phyloP scores from a whole-genome alignment of 331 rosid species.

The Prunus yedoensis region DNA sequence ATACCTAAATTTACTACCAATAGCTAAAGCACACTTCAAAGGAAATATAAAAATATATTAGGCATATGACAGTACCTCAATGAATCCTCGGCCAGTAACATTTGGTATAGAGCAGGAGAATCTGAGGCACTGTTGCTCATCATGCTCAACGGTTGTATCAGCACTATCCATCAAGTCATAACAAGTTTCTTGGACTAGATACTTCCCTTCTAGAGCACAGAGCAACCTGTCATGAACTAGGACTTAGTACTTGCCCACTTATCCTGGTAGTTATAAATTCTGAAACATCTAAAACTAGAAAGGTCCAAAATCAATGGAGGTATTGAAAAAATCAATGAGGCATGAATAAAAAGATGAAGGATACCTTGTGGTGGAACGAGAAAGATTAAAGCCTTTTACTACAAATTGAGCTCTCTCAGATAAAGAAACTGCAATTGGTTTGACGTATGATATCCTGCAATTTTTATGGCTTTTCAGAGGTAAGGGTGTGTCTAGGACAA shows the following conservation, averaged over 20 bases:
- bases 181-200: slow-evolving; percentile 60
- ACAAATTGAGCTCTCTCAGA: slow-evolving; percentile 51
- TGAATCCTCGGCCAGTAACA: slow-evolving; percentile 73
- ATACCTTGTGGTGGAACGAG: slow-evolving; percentile 62
- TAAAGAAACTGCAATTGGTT: slow-evolving; percentile 79
- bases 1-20: background rate
- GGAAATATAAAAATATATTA: background rate
- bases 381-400: slow-evolving; percentile 73
- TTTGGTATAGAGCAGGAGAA: slow-evolving; percentile 65
- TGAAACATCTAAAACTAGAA: background rate
- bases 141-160: slow-evolving; percentile 39
- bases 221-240: slow-evolving; percentile 56
- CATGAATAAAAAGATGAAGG: background rate
- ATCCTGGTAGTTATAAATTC: background rate
- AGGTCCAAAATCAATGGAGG: background rate
- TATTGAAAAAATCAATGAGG: background rate
- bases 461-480: slow-evolving; percentile 45
- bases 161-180: slow-evolving; percentile 51
- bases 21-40: slow-evolving; percentile 4
- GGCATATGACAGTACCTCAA: slow-evolving; percentile 52
- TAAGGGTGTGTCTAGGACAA: slow-evolving; percentile 72
- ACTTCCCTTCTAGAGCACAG: slow-evolving; percentile 85
- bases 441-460: slow-evolving; percentile 61
- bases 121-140: slow-evolving; percentile 55
- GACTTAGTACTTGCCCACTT: slow-evolving; percentile 3